Conservation (phyloP, 495 filamentous ascomycete genomes). For the Darksidea phi region DNA sequence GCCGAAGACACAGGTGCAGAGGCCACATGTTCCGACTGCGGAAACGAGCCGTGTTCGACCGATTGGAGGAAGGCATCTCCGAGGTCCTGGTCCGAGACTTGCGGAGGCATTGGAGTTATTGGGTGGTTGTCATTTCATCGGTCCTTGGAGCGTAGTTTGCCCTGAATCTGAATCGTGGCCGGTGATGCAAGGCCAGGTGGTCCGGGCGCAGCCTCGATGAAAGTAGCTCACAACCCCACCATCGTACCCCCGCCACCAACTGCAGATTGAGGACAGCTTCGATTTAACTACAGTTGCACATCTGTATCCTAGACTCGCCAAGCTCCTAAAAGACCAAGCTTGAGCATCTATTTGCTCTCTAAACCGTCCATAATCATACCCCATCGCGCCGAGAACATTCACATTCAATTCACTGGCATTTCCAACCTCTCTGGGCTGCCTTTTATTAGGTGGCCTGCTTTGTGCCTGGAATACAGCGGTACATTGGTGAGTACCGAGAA, state of each 20-base stretch:
- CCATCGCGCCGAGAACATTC: not conserved
- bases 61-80: slow-evolving; percentile 70
- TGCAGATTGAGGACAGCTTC: no score
- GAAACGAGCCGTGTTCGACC: slow-evolving; percentile 68
- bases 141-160: not conserved
- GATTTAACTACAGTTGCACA: no score
- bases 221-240: no score
- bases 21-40: slow-evolving; percentile 66
- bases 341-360: no score
- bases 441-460: not conserved
- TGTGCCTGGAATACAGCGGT: not conserved
- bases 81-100: slow-evolving; percentile 45
- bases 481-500: not conserved
- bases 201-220: no score
- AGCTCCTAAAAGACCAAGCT: no score
- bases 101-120: slow-evolving; percentile 20
- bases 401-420: not conserved
- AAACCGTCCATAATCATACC: not conserved
- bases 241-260: no score
- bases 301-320: no score
- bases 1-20: slow-evolving; percentile 60
- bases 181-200: no score
- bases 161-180: no score
- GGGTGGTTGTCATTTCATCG: slow-evolving; percentile 7
- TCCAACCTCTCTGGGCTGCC: not conserved